A percentile compares a stretch with the other conserved stretches of the same genome.
phyloP scores from a whole-genome alignment of 129 eudicot genomes.

The Escallonia rubra region DNA sequence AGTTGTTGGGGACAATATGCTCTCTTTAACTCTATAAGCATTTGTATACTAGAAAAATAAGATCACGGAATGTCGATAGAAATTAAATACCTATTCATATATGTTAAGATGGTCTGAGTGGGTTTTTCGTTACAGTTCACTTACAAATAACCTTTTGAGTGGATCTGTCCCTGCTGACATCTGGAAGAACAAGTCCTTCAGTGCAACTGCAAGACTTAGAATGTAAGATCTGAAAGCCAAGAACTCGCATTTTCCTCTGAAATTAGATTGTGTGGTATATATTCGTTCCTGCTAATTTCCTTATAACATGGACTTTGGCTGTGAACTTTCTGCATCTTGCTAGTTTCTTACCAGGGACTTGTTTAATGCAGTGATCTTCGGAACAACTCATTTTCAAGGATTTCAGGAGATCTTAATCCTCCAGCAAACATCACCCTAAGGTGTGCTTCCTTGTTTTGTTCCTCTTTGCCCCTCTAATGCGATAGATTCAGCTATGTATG shows the following conservation, averaged over 20 bases:
- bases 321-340: neutral
- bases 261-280: neutral
- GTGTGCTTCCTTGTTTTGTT: constrained; percentile 28
- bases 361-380: constrained; percentile 57
- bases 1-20: neutral
- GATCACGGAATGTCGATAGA: neutral
- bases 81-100: neutral
- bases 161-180: constrained; percentile 59
- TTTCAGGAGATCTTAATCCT: constrained; percentile 52
- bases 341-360: neutral
- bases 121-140: constrained; percentile 41
- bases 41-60: neutral
- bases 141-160: constrained; percentile 48
- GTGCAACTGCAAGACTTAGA: constrained; percentile 47
- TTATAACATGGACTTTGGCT: neutral
- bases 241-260: constrained; percentile 2
- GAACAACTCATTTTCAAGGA: constrained; percentile 47
- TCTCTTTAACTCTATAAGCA: neutral
- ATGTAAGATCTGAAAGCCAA: constrained; percentile 45
- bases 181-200: constrained; percentile 56
- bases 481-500: neutral
- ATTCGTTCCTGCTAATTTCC: too few relatives aligned
- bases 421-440: constrained; percentile 66
- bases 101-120: neutral
- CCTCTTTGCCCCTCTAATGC: neutral